phyloP scores from a whole-genome alignment of 257 asterid genomes.

The Orobanche coerulescens region DNA sequence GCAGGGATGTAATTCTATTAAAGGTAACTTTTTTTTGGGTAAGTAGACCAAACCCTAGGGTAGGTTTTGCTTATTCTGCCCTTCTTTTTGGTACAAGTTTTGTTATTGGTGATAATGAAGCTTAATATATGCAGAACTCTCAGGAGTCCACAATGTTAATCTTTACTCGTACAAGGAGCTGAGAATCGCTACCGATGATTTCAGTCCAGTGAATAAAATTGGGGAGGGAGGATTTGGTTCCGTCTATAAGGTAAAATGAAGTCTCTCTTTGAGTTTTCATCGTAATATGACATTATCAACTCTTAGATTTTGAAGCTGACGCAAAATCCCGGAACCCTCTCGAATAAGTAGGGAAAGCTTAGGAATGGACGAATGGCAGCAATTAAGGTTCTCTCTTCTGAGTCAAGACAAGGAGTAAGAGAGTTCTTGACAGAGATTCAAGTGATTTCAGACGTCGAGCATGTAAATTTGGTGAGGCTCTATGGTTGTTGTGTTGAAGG shows the following conservation, averaged over 20 bases:
- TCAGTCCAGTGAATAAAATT: slow-evolving; percentile 57
- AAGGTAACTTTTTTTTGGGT: background rate
- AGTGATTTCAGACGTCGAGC: slow-evolving; percentile 78
- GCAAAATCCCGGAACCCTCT: slow-evolving; percentile 13
- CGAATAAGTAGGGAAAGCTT: slow-evolving; percentile 59
- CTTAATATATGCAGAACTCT: slow-evolving; percentile 50
- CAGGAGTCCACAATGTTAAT: slow-evolving; percentile 42
- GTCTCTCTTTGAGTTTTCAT: background rate
- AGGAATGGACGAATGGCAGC: slow-evolving; percentile 79
- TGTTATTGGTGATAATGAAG: slow-evolving; percentile 22
- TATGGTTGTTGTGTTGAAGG: slow-evolving; percentile 89
- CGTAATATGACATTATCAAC: background rate
- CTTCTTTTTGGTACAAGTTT: background rate
- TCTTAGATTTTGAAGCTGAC: slow-evolving; percentile 1
- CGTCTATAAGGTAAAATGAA: slow-evolving; percentile 61
- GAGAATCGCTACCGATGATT: slow-evolving; percentile 62
- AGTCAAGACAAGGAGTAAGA: slow-evolving; percentile 73
- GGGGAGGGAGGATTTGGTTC: slow-evolving; percentile 98
- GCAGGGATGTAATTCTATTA: too few relatives aligned
- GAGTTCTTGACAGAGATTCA: slow-evolving; percentile 89
- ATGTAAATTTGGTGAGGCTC: slow-evolving; percentile 79
- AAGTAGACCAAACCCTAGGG: background rate
- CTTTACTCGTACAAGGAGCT: slow-evolving; percentile 71
- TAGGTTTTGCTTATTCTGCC: background rate
- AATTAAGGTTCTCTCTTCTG: slow-evolving; percentile 72